These are phyloP conservation scores for Rutstroemia sp. DNA, from an alignment of 2,329 filamentous ascomycete genomes.

Conservation along the genomic window DNA sequence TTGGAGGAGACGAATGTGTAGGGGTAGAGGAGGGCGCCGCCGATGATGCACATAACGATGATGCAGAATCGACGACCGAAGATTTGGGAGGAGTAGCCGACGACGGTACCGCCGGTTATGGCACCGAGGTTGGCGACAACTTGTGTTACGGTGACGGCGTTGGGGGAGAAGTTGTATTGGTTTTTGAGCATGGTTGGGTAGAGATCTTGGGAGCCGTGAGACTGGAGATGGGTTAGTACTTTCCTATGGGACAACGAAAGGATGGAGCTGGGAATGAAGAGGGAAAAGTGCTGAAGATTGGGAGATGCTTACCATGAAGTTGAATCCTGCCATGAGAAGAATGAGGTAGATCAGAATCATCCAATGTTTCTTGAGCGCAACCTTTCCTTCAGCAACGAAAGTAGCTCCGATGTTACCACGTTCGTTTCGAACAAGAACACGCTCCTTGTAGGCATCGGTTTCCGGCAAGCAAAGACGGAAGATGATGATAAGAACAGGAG, in stretches of 20 bases:
- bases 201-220: slow-evolving; percentile 38
- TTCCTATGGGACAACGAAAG: background rate
- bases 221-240: slow-evolving; percentile 20
- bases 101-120: slow-evolving; percentile 56
- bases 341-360: slow-evolving; percentile 72
- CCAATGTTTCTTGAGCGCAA: slow-evolving; percentile 76
- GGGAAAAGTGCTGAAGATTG: slow-evolving; percentile 21
- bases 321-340: slow-evolving; percentile 83
- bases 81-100: slow-evolving; percentile 62
- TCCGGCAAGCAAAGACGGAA: slow-evolving; percentile 74
- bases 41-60: slow-evolving; percentile 54
- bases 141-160: slow-evolving; percentile 57
- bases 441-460: slow-evolving; percentile 64
- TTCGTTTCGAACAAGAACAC: slow-evolving; percentile 54
- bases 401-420: slow-evolving; percentile 54
- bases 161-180: slow-evolving; percentile 39
- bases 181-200: slow-evolving; percentile 54
- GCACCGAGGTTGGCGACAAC: slow-evolving; percentile 67
- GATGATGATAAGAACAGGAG: slow-evolving; percentile 71
- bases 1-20: slow-evolving; percentile 63
- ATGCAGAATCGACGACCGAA: slow-evolving; percentile 64
- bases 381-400: slow-evolving; percentile 69
- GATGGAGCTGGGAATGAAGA: background rate
- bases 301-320: slow-evolving; percentile 72
- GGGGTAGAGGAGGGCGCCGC: slow-evolving; percentile 74